Evolutionary conservation across 371 early-diverging fungal species (phyloP), one percentile per base, ranked within the genome.

Genomic region (Dinochytrium kinnereticum): DNA sequence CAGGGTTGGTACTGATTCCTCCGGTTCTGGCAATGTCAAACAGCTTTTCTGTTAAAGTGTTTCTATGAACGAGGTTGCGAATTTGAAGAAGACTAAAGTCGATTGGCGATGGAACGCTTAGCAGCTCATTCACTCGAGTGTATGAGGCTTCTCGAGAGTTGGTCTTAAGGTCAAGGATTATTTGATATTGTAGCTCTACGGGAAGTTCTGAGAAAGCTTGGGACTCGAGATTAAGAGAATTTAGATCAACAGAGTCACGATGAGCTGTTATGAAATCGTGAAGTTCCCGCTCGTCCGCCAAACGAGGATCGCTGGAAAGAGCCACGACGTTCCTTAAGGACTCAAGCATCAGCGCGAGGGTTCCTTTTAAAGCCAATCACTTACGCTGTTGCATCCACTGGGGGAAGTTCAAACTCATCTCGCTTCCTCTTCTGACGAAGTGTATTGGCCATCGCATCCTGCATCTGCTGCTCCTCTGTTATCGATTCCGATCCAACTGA

Each of bases 61-160:
- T 96, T 34, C 99, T 84, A 66, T 91, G 89, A 38, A 94, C 89
- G 19, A 97, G 84, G 34, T 91, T 85, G 24, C 93, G 85, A 71
- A 98, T 95, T 78, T 98, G 99, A 51, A 92, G 85, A 65, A 91
- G 87, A 51, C 95, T 94, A 78, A 98, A 98, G 69, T 96, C 97
- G 57, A 92, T 73, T 0, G 95, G 90, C 0, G 90, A 92, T 28
- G 84, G 85, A 80, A 34, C 88, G 78, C 0, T 90, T 74, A 93
- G 95, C 93, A 39, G 88, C 82, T 71, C 93, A 88, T 19, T 94
- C 80, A 21, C 95, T 87, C 28, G 89, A 87, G 78, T 88, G 87
- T 70, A 70, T 1, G 92, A 93, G 0, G 95, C 91, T 69, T 92
- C 91, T 0, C 99, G 85, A 2, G 95, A 94, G 51, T 90, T 89